Percentiles rank a stretch among this genome's conserved stretches.
Evolutionary conservation across 148 eudicot genomes (phyloP).

Genomic region (Rhododendron mucronatum): DNA sequence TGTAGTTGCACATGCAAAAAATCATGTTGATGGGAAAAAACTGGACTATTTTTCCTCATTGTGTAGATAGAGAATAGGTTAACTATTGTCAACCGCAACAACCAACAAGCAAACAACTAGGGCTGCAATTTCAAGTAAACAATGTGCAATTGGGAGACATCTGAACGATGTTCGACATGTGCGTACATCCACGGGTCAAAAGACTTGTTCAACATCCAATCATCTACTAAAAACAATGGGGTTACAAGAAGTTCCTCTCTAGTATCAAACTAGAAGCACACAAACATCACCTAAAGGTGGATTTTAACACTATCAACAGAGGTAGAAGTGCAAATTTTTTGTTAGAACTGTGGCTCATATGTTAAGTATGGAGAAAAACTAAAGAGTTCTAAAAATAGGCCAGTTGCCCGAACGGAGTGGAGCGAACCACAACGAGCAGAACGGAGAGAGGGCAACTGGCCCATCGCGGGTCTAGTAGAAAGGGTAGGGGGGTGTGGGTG

Average conservation of each 20-base stretch:
- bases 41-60: neutral
- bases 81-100: neutral
- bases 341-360: too few relatives aligned
- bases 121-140: neutral
- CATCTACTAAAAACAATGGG: neutral
- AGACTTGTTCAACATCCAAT: neutral
- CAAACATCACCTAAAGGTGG: neutral
- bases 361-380: too few relatives aligned
- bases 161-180: neutral
- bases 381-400: too few relatives aligned
- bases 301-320: neutral
- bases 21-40: neutral
- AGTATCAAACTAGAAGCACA: neutral
- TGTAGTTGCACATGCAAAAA: neutral
- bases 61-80: neutral
- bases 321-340: neutral
- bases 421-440: too few relatives aligned
- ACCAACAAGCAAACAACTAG: neutral
- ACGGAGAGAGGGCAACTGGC: too few relatives aligned
- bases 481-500: too few relatives aligned
- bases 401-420: too few relatives aligned
- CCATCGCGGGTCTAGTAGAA: too few relatives aligned
- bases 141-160: neutral
- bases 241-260: neutral
- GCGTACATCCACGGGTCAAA: neutral